A percentile compares a stretch with the other conserved stretches of the same genome.
These are phyloP conservation scores for Hypoxylon trugodes DNA, from an alignment of 495 filamentous ascomycete species.

Conservation along the genomic window DNA sequence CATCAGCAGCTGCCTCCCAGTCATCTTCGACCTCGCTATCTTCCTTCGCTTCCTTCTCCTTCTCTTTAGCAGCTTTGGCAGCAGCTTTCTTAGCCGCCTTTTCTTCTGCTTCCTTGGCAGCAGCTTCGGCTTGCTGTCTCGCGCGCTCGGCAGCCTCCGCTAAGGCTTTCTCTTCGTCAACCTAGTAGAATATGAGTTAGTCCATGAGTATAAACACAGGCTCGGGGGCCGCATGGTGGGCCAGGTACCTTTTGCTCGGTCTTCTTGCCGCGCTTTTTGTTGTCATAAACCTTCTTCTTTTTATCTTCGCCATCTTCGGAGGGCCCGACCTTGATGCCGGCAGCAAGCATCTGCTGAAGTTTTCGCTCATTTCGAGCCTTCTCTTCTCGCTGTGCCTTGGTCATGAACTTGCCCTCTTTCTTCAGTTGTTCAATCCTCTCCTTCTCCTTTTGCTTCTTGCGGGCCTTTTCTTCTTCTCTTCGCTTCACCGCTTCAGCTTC, in stretches of 20 bases:
- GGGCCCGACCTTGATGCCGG: conserved; percentile 83
- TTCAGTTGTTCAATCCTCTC: conserved; percentile 95
- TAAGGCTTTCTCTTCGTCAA: conserved; percentile 73
- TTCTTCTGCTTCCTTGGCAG: conserved; percentile 66
- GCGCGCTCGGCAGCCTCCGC: conserved; percentile 76
- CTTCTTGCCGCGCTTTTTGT: conserved; percentile 75
- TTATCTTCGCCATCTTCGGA: conserved; percentile 68
- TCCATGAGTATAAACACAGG: neutral
- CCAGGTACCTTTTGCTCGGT: conserved; percentile 73
- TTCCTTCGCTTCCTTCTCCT: conserved; percentile 58
- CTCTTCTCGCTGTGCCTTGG: conserved; percentile 90
- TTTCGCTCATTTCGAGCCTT: conserved; percentile 84
- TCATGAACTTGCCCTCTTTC: conserved; percentile 93
- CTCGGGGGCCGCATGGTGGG: neutral
- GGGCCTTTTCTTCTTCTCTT: conserved; percentile 72
- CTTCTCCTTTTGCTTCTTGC: conserved; percentile 94
- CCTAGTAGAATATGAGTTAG: conserved; percentile 43
- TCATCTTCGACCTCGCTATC: conserved; percentile 75
- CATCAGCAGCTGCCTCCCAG: conserved; percentile 84
- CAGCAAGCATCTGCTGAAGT: conserved; percentile 91
- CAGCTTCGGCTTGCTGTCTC: conserved; percentile 70
- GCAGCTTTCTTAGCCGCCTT: conserved; percentile 64
- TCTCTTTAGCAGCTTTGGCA: conserved; percentile 61
- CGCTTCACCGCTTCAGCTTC: conserved; percentile 65
- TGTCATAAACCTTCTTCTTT: conserved; percentile 80